A percentile compares a stretch with the other conserved stretches of the same genome.
Evolutionary conservation across 2,329 filamentous ascomycete species (phyloP).

Genomic region (Sporothrix dimorphospora): DNA sequence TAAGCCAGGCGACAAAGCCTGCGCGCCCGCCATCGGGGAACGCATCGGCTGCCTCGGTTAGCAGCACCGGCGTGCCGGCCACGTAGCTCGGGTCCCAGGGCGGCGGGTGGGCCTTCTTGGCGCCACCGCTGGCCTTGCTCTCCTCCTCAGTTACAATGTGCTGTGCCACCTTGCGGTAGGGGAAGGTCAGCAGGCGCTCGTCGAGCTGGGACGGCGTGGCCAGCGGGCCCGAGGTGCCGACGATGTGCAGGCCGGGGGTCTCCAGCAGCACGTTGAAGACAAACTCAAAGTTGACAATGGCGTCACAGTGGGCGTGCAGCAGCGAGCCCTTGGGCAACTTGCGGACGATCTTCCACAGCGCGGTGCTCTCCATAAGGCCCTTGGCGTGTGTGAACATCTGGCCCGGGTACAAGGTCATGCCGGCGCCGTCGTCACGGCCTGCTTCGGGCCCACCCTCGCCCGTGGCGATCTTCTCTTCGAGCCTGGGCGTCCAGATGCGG

Average conservation of each 20-base stretch:
- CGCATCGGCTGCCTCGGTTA: constrained; percentile 66
- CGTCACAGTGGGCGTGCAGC: constrained; percentile 85
- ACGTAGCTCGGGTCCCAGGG: constrained; percentile 68
- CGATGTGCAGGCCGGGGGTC: constrained; percentile 74
- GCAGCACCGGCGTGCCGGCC: constrained; percentile 59
- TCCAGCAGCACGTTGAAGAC: constrained; percentile 72
- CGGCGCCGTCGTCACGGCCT: constrained; percentile 13
- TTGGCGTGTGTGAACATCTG: constrained; percentile 94
- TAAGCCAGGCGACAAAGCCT: constrained; percentile 79
- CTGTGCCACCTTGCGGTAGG: constrained; percentile 53
- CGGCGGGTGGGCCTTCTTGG: constrained; percentile 40
- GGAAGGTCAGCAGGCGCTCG: constrained; percentile 57
- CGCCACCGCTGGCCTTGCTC: constrained; percentile 32
- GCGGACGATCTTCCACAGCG: constrained; percentile 81
- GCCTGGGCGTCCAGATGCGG: constrained; percentile 74
- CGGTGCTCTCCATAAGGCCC: constrained; percentile 80
- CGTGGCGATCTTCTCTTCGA: constrained; percentile 70
- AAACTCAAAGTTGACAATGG: constrained; percentile 87
- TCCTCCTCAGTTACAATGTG: constrained; percentile 41
- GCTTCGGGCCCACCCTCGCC: constrained; percentile 54
- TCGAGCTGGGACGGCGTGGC: constrained; percentile 56
- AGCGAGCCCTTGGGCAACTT: constrained; percentile 87
- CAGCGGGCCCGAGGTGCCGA: constrained; percentile 60
- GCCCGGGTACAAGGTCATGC: constrained; percentile 67
- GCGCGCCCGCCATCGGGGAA: constrained; percentile 73